Evolutionary conservation across 2,329 filamentous ascomycete species (phyloP).

Genomic region (Diaporthe citri): DNA sequence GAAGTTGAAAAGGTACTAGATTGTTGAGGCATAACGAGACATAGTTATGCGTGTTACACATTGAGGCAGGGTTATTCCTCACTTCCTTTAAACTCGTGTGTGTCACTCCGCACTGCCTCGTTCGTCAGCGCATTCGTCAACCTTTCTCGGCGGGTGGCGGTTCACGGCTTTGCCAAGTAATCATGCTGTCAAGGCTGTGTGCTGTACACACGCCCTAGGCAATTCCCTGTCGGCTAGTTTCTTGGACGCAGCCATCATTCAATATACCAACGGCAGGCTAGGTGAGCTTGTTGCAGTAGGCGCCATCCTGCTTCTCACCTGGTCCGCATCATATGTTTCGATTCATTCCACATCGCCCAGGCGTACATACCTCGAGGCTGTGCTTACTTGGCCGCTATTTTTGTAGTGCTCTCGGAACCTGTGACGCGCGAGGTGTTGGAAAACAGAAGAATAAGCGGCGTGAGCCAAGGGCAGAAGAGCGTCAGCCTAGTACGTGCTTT

Average conservation of each 20-base stretch:
- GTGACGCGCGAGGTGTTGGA: neutral
- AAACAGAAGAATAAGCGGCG: neutral
- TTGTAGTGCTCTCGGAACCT: neutral
- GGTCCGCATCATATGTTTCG: neutral
- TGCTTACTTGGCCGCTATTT: conserved; percentile 7
- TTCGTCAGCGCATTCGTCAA: conserved; percentile 33
- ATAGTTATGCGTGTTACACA: neutral
- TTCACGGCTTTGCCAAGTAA: conserved; percentile 15
- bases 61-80: neutral
- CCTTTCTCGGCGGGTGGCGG: conserved; percentile 33
- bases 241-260: conserved; percentile 17
- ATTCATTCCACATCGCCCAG: neutral
- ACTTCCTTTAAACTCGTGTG: neutral
- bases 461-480: neutral
- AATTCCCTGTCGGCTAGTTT: conserved; percentile 23
- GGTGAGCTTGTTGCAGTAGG: neutral
- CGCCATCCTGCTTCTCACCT: neutral
- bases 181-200: conserved; percentile 14
- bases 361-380: conserved; percentile 4
- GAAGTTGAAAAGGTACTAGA: no score
- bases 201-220: conserved; percentile 17
- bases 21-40: neutral
- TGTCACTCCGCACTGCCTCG: conserved; percentile 9
- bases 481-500: no score
- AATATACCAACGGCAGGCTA: neutral